Percentiles rank a stretch among this genome's conserved stretches.
phyloP scores from a whole-genome alignment of 495 filamentous ascomycete genomes.

The Sordaria brevicollis region DNA sequence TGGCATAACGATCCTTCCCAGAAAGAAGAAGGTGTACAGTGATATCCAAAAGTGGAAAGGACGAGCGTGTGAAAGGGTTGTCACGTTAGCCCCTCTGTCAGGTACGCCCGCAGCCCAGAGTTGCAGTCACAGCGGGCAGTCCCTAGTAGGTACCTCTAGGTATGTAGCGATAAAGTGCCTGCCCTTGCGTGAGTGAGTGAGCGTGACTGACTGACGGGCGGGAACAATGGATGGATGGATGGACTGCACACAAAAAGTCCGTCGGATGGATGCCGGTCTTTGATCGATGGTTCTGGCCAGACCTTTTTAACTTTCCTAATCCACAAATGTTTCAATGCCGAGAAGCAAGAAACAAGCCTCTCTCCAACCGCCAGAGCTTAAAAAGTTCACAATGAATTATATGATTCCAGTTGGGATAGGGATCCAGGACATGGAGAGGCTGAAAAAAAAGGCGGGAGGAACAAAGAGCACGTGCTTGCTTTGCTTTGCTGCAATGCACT shows the following conservation, averaged over 20 bases:
- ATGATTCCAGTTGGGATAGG: background rate
- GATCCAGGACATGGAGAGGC: background rate
- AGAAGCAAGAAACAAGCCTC: background rate
- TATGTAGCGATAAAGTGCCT: background rate
- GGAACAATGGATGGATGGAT: background rate
- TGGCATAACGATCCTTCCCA: background rate
- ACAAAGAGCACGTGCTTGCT: background rate
- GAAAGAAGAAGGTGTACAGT: background rate
- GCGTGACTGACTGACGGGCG: background rate
- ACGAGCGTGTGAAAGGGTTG: background rate
- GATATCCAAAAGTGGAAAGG: background rate
- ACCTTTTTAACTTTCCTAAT: background rate
- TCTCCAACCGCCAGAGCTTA: background rate
- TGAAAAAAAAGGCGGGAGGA: background rate
- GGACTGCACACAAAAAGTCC: background rate
- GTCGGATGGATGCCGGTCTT: too few relatives aligned
- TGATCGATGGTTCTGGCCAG: background rate
- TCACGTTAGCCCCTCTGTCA: background rate
- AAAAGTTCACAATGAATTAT: background rate
- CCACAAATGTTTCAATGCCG: background rate
- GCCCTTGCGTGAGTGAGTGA: too few relatives aligned
- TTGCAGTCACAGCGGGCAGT: background rate
- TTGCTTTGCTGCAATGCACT: background rate
- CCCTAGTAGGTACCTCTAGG: too few relatives aligned
- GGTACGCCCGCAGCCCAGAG: background rate